Evolutionary conservation across 331 rosid genomes (phyloP).

Genomic region (Acacia concinna): DNA sequence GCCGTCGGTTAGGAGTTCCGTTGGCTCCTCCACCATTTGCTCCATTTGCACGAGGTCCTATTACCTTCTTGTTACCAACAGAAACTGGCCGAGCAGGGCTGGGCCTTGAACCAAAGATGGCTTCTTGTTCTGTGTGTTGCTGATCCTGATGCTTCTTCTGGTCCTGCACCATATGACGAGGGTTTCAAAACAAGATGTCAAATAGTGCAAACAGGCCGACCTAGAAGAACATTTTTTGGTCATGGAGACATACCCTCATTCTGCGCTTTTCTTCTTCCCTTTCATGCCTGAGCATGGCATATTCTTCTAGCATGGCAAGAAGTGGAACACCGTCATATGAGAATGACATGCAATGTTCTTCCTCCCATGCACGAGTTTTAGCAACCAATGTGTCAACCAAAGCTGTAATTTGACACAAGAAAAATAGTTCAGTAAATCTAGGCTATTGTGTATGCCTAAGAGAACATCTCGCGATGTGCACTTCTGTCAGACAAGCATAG

Average conservation of each 20-base stretch:
- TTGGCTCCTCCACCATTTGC: conserved; percentile 71
- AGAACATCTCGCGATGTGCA: neutral
- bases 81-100: conserved; percentile 75
- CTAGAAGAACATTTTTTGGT: neutral
- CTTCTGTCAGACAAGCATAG: neutral
- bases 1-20: conserved; percentile 73
- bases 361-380: conserved; percentile 92
- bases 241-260: conserved; percentile 54
- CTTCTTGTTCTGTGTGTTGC: conserved; percentile 75
- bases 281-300: conserved; percentile 91
- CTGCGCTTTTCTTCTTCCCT: conserved; percentile 90
- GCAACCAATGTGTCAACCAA: conserved; percentile 82
- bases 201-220: conserved; percentile 14
- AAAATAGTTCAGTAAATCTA: neutral
- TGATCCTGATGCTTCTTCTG: conserved; percentile 78
- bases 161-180: conserved; percentile 52
- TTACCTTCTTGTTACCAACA: conserved; percentile 67
- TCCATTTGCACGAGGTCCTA: conserved; percentile 75
- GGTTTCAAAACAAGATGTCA: neutral
- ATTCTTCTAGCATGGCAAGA: conserved; percentile 94
- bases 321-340: conserved; percentile 89
- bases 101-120: conserved; percentile 54
- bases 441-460: conserved; percentile 21
- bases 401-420: conserved; percentile 46
- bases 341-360: conserved; percentile 61